Conservation (phyloP, 805 yeast genomes). For the Peterozyma toletana region DNA sequence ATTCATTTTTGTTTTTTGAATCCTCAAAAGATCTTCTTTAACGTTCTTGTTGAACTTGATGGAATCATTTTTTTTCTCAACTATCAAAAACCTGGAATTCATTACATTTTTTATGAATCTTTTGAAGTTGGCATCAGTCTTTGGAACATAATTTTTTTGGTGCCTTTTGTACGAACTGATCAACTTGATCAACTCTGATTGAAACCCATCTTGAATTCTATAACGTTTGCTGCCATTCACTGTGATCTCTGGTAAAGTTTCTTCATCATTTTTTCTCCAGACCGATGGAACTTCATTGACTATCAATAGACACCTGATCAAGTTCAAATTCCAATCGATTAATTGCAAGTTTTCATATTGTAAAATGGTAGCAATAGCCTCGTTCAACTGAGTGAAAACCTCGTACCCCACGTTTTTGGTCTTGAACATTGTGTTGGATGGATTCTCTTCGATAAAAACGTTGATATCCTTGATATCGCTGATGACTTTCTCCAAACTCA, state of each 20-base stretch:
- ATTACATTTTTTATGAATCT: slow-evolving; percentile 5
- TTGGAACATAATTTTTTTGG: slow-evolving; percentile 10
- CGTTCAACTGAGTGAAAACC: slow-evolving; percentile 18
- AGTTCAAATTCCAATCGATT: slow-evolving; percentile 46
- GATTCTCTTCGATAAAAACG: neutral
- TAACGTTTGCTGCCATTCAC: slow-evolving; percentile 11
- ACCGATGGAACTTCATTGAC: slow-evolving; percentile 16
- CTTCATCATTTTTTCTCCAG: slow-evolving; percentile 2
- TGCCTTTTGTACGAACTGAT: slow-evolving; percentile 9
- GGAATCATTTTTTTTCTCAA: slow-evolving; percentile 2
- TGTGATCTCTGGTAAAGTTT: slow-evolving; percentile 2
- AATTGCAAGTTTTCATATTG: slow-evolving; percentile 12
- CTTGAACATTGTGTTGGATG: neutral
- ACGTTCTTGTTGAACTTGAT: slow-evolving; percentile 7
- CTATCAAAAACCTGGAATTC: slow-evolving; percentile 5
- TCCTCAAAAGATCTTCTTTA: slow-evolving; percentile 8
- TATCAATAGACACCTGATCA: slow-evolving; percentile 39
- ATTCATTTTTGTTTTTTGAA: slow-evolving; percentile 9
- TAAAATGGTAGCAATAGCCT: slow-evolving; percentile 8
- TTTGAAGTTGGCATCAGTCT: slow-evolving; percentile 5
- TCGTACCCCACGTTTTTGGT: slow-evolving; percentile 14
- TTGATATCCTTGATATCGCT: slow-evolving; percentile 13
- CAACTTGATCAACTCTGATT: slow-evolving; percentile 16
- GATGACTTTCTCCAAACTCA: slow-evolving; percentile 11
- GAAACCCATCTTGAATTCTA: slow-evolving; percentile 11